Conservation (phyloP, 768 basidiomycete species). For the Calocybe indica region DNA sequence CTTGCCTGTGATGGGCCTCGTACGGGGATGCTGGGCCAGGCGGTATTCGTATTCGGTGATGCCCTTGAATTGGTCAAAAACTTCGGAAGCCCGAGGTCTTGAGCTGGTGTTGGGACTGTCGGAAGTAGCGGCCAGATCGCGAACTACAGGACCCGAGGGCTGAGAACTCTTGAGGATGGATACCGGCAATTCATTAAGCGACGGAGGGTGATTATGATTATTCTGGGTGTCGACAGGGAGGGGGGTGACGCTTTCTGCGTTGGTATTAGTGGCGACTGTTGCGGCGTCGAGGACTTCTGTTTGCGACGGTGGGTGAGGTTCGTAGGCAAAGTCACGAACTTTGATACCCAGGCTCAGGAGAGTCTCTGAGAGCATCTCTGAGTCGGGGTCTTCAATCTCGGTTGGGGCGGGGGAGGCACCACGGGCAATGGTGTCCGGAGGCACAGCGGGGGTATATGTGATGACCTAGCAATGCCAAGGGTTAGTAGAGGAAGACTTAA, state of each 20-base stretch:
- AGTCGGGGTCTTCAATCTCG: constrained; percentile 29
- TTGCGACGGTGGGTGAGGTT: constrained; percentile 1
- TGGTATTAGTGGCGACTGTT: no score
- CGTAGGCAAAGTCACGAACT: constrained; percentile 35
- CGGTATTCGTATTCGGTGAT: constrained; percentile 36
- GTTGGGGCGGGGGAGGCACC: constrained; percentile 27
- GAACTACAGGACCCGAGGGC: no score
- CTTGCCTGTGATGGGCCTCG: constrained; percentile 28
- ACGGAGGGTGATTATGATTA: no score
- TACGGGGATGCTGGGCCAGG: constrained; percentile 21
- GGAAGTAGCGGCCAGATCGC: neutral
- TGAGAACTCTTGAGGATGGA: no score
- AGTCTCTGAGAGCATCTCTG: constrained; percentile 22
- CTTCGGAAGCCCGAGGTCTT: constrained; percentile 18
- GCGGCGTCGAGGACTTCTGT: neutral
- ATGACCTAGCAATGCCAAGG: no score
- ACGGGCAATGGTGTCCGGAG: no score
- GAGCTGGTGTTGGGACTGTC: neutral
- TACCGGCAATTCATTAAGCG: no score
- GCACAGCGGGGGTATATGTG: no score
- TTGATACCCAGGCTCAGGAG: constrained; percentile 28
- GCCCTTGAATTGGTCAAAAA: constrained; percentile 32
- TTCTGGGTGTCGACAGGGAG: no score
- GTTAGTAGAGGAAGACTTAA: no score
- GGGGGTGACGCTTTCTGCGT: no score